These are phyloP conservation scores for Arthroderma uncinatum DNA, from an alignment of 2,329 filamentous ascomycete genomes.

Conservation along the genomic window DNA sequence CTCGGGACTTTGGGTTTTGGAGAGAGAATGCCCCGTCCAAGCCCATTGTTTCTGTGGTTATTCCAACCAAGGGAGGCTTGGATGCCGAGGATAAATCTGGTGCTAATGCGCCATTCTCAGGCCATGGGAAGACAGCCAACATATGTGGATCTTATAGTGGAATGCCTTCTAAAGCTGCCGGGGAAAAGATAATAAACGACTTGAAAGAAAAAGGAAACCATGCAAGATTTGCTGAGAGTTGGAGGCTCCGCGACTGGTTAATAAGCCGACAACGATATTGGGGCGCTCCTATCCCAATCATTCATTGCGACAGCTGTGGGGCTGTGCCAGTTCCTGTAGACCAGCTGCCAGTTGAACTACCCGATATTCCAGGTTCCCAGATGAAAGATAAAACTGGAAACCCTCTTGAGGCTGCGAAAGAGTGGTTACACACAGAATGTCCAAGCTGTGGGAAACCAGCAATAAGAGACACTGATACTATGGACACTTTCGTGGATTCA, in stretches of 20 bases:
- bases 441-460: slow-evolving; percentile 58
- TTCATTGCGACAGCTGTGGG: slow-evolving; percentile 69
- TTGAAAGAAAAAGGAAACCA: slow-evolving; percentile 41
- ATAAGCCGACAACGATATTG: slow-evolving; percentile 88
- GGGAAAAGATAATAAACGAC: slow-evolving; percentile 46
- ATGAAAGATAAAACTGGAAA: slow-evolving; percentile 61
- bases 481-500: slow-evolving; percentile 94
- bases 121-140: slow-evolving; percentile 56
- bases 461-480: slow-evolving; percentile 79
- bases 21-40: slow-evolving; percentile 52
- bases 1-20: slow-evolving; percentile 71
- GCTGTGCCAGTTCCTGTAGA: slow-evolving; percentile 65
- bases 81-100: slow-evolving; percentile 37
- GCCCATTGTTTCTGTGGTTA: slow-evolving; percentile 53
- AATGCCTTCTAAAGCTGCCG: slow-evolving; percentile 52
- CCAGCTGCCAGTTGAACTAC: slow-evolving; percentile 66
- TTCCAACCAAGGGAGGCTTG: slow-evolving; percentile 29
- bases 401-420: slow-evolving; percentile 57
- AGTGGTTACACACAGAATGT: slow-evolving; percentile 66
- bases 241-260: slow-evolving; percentile 79
- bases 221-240: slow-evolving; percentile 57
- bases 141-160: slow-evolving; percentile 55
- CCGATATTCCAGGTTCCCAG: slow-evolving; percentile 57
- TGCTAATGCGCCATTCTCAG: slow-evolving; percentile 42
- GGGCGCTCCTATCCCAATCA: slow-evolving; percentile 80